A percentile compares a stretch with the other conserved stretches of the same genome.
Evolutionary conservation across 2,329 filamentous ascomycete species (phyloP).

Genomic region (Colletotrichum plurivorum): DNA sequence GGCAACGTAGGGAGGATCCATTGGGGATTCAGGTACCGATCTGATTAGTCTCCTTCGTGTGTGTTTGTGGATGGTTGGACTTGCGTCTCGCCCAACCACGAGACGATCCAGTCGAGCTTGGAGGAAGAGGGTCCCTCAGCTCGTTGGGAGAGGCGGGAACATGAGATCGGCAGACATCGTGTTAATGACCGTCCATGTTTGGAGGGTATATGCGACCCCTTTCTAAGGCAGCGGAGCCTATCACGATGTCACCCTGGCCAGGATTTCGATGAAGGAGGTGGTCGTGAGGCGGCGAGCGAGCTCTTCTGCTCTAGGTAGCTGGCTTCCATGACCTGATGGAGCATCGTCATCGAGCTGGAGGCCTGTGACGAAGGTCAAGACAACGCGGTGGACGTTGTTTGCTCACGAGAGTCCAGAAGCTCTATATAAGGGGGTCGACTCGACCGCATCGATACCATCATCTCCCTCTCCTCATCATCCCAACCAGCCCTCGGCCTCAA

Average conservation of each 20-base stretch:
- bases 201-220: slow-evolving; percentile 23
- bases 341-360: slow-evolving; percentile 33
- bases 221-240: slow-evolving; percentile 19
- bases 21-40: slow-evolving; percentile 38
- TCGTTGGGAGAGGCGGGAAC: not conserved
- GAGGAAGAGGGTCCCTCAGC: not conserved
- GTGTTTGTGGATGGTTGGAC: not conserved
- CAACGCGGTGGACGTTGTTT: not conserved
- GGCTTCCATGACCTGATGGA: not conserved
- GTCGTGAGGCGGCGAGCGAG: slow-evolving; percentile 3
- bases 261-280: not conserved
- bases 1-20: slow-evolving; percentile 12
- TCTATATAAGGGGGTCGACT: slow-evolving; percentile 35
- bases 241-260: slow-evolving; percentile 34
- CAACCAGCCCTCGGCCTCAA: slow-evolving; percentile 9
- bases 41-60: slow-evolving; percentile 1
- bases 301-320: not conserved
- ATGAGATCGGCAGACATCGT: slow-evolving; percentile 27
- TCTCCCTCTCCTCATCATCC: slow-evolving; percentile 12
- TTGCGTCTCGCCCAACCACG: not conserved
- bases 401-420: not conserved
- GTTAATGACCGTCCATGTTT: slow-evolving; percentile 26
- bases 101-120: not conserved
- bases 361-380: slow-evolving; percentile 36
- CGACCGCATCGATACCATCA: not conserved